Base-by-base conservation (phyloP, 1,139 yeast genomes). In the Blastobotrys niveus region DNA sequence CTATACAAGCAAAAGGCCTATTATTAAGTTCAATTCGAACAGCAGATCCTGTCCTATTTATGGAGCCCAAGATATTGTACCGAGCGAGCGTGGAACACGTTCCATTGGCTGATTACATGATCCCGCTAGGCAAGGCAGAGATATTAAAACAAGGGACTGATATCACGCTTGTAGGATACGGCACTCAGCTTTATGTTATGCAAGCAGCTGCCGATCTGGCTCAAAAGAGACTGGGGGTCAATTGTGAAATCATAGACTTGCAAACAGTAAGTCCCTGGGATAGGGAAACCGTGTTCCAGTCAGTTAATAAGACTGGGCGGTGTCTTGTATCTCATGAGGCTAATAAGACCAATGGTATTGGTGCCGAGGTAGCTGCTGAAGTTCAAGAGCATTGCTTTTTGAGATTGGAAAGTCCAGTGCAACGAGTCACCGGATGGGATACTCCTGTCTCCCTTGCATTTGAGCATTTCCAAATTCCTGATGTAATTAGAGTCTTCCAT, bases 211-310 rank as follows among this genome's bases (percentile, higher is more conserved):
- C 66, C 2, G 55, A 54, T 26, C 39, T 61, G 32, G 68, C 68
- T 12, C 46, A 56, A 33, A 43, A 55, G 40, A 48, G 56, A 34
- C 54, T 61, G 1, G 67, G 66, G 2, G 60, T 61, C 5, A 52
- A 56, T 2, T 58, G 62, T 35, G 67, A 64, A 48, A 53, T 64
- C 24, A 62, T 64, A 38, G 68, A 64, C 46, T 51, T 64, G 40
- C 59, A 66, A 33, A 64, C 68, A 3, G 48, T 64, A 22, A 57
- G 54, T 5, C 68, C 67, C 3, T 64, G 68, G 68, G 68, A 64
- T 46, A 53, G 65, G 14, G 55, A 61, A 31, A 64, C 67, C 2
- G 63, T 64, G 24, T 49, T 57, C 33, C 54, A 52, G 27, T 54
- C 61, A 34, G 67, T 63, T 38, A 51, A 51, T 35, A 63, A 62